These are phyloP conservation scores for Bidens hawaiensis DNA, from an alignment of 140 eudicot genomes.

Conservation along the genomic window DNA sequence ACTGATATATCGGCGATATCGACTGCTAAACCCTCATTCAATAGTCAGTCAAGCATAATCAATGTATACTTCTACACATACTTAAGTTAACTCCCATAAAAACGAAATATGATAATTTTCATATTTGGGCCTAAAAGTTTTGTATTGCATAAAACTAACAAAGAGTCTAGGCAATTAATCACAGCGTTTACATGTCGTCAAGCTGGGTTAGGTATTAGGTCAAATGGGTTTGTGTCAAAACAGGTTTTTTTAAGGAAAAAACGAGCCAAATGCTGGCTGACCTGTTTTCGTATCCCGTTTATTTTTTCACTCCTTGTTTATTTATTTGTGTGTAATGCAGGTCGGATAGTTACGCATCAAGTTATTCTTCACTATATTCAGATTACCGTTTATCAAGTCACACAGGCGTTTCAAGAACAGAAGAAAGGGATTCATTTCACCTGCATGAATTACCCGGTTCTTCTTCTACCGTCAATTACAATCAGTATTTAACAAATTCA, in stretches of 20 bases:
- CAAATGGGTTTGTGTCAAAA: background rate
- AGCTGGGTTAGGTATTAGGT: background rate
- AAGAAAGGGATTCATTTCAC: conserved; percentile 35
- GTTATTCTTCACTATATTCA: conserved; percentile 39
- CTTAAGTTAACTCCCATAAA: background rate
- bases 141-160: background rate
- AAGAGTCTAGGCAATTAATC: background rate
- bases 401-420: conserved; percentile 28
- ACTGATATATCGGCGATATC: too few species aligned
- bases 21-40: background rate
- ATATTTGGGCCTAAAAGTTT: background rate
- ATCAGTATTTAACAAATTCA: conserved; percentile 20
- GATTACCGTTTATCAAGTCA: conserved; percentile 49
- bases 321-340: conserved; percentile 36
- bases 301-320: background rate
- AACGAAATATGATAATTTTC: background rate
- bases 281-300: background rate
- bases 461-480: conserved; percentile 27
- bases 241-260: background rate
- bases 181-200: background rate
- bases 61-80: background rate
- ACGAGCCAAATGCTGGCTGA: background rate
- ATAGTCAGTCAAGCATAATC: background rate
- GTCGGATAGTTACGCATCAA: conserved; percentile 42
- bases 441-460: conserved; percentile 36